Conservation (phyloP, 495 filamentous ascomycete species). For the Tuber borchii region DNA sequence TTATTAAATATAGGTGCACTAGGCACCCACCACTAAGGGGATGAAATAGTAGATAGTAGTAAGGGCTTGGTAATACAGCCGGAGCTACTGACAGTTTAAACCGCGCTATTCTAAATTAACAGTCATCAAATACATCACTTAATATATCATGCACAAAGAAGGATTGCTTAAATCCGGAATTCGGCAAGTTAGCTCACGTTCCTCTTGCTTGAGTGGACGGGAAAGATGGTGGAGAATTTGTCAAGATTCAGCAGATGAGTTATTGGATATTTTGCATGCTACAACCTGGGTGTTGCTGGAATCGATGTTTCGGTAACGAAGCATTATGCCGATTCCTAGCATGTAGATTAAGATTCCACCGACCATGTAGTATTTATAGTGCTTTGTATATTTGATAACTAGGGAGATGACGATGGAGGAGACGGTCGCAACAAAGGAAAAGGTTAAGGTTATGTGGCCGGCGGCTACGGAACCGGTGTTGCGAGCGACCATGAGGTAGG, state of each 20-base stretch:
- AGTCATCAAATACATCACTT: not conserved
- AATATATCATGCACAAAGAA: not conserved
- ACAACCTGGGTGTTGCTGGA: slow-evolving; percentile 46
- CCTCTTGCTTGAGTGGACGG: not conserved
- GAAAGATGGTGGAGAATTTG: not conserved
- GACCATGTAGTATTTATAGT: slow-evolving; percentile 56
- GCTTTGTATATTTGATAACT: slow-evolving; percentile 56
- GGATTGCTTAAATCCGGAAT: not conserved
- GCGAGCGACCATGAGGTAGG: slow-evolving; percentile 67
- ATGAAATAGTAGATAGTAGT: not conserved
- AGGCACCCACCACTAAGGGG: not conserved
- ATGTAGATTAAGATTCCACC: slow-evolving; percentile 56
- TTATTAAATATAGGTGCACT: not conserved
- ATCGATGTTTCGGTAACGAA: slow-evolving; percentile 54
- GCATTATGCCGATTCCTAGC: slow-evolving; percentile 57
- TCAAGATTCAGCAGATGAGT: not conserved
- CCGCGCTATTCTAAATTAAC: not conserved
- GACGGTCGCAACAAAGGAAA: slow-evolving; percentile 63
- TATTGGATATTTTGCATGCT: not conserved
- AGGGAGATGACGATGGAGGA: slow-evolving; percentile 57
- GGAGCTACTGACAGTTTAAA: not conserved
- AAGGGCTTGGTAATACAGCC: not conserved
- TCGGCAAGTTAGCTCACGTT: not conserved
- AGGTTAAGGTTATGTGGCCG: slow-evolving; percentile 55
- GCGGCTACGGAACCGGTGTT: slow-evolving; percentile 55